Base-by-base conservation (phyloP, 805 yeast species). In the Zygosaccharomyces rouxii region DNA sequence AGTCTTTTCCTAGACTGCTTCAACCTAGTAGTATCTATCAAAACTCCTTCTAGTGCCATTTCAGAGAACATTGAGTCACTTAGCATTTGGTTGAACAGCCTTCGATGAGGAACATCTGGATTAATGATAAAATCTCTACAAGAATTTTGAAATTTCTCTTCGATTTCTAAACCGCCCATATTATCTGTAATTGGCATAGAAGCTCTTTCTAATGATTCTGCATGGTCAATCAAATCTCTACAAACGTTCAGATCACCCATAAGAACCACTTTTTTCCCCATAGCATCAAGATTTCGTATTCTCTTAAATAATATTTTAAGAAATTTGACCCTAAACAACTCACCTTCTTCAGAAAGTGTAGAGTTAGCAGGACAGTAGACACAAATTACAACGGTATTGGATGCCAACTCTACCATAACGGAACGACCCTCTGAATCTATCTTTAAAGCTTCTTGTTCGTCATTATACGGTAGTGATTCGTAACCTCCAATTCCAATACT, bases 351-450 rank as follows among this genome's bases (percentile, higher is more conserved):
- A 0, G 89, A 79, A 0, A 76, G 78, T 65, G 73, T 72, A 0
- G 97, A 87, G 62, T 89, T 88, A 1, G 98, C 98, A 0, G 98
- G 98, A 62, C 97, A 92, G 60, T 92, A 92, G 4, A 84, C 74
- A 0, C 83, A 72, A 39, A 86, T 77, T 0, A 86, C 64, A 3
- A 86, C 86, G 0, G 80, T 59, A 46, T 80, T 77, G 52, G 73
- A 75, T 1, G 82, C 78, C 21, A 90, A 60, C 59, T 94, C 98
- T 0, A 90, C 67, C 4, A 87, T 75, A 2, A 89, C 75, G 50
- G 87, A 79, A 38, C 99, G 71, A 1, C 98, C 98, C 63, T 94
- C 94, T n/a, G 77, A 61, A 61, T 92, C 99, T 0, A 94, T 56
- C 5, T 69, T 66, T 13, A 71, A 50, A 0, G 67, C 68, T 3